phyloP scores from a whole-genome alignment of 129 eudicot genomes.

The Sambucus nigra region DNA sequence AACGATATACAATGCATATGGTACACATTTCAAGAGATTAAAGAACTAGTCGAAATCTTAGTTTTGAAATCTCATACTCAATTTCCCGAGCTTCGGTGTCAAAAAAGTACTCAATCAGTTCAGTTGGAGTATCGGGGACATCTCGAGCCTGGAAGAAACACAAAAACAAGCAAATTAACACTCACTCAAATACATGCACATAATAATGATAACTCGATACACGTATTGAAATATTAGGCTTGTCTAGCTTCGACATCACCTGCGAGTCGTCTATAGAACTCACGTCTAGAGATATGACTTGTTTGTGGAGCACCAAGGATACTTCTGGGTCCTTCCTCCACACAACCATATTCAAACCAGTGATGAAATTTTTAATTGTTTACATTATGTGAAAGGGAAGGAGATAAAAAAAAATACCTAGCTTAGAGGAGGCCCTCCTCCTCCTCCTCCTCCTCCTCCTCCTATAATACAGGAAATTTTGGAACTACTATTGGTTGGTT shows the following conservation, averaged over 20 bases:
- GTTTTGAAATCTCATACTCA: conserved; percentile 80
- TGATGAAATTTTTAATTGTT: neutral
- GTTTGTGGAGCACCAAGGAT: conserved; percentile 56
- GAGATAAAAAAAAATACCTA: conserved; percentile 17
- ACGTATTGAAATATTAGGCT: conserved; percentile 19
- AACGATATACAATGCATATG: neutral
- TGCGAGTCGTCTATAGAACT: conserved; percentile 64
- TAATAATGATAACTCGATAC: neutral
- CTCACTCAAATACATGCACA: neutral
- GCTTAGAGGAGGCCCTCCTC: too few species aligned
- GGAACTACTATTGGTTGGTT: conserved; percentile 18
- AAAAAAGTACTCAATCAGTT: conserved; percentile 75
- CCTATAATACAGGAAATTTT: conserved; percentile 51
- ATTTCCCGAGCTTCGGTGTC: conserved; percentile 97
- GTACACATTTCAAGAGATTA: neutral
- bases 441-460: too few species aligned
- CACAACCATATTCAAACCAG: conserved; percentile 20
- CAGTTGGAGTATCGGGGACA: conserved; percentile 49
- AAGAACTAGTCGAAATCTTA: conserved; percentile 63
- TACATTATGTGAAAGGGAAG: neutral
- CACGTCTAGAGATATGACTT: conserved; percentile 71
- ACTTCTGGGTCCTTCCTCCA: conserved; percentile 92
- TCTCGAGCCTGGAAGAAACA: conserved; percentile 45
- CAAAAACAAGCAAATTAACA: conserved; percentile 6
- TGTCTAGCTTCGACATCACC: conserved; percentile 68